Evolutionary conservation across 257 asterid genomes (phyloP).

Genomic region (Penstemon eatonii): DNA sequence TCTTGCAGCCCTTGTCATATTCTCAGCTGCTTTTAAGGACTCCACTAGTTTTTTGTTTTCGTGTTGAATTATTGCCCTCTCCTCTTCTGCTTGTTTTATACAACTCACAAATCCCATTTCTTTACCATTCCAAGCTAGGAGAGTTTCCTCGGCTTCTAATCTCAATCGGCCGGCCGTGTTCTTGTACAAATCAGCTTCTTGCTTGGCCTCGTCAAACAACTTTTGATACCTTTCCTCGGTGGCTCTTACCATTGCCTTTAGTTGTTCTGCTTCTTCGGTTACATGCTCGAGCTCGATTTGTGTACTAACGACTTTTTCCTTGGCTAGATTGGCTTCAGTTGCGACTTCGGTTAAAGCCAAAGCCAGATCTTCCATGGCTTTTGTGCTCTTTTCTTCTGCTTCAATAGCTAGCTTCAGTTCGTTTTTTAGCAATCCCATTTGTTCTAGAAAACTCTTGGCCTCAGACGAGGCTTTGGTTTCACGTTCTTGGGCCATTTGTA

Average conservation of each 20-base stretch:
- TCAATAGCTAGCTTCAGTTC: slow-evolving; percentile 54
- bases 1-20: slow-evolving; percentile 43
- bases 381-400: slow-evolving; percentile 69
- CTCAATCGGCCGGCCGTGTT: slow-evolving; percentile 64
- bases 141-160: slow-evolving; percentile 81
- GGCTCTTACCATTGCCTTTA: slow-evolving; percentile 42
- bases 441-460: slow-evolving; percentile 24
- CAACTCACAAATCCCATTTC: slow-evolving; percentile 80
- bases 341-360: slow-evolving; percentile 76
- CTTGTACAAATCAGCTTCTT: slow-evolving; percentile 50
- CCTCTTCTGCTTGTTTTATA: slow-evolving; percentile 71
- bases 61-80: slow-evolving; percentile 49
- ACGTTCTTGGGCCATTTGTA: slow-evolving; percentile 30
- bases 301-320: slow-evolving; percentile 39
- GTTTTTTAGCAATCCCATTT: slow-evolving; percentile 40
- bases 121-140: slow-evolving; percentile 82
- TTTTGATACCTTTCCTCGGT: slow-evolving; percentile 44
- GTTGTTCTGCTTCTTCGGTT: slow-evolving; percentile 41
- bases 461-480: slow-evolving; percentile 38
- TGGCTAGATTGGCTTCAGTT: slow-evolving; percentile 52
- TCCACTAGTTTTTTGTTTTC: slow-evolving; percentile 45
- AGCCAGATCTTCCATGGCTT: slow-evolving; percentile 89
- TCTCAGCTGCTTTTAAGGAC: slow-evolving; percentile 51
- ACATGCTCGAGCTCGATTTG: slow-evolving; percentile 43
- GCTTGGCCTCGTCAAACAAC: slow-evolving; percentile 48